Percentiles rank a stretch among this genome's conserved stretches.
These are phyloP conservation scores for Yarrowia sp. DNA, from an alignment of 805 yeast genomes.

Conservation along the genomic window DNA sequence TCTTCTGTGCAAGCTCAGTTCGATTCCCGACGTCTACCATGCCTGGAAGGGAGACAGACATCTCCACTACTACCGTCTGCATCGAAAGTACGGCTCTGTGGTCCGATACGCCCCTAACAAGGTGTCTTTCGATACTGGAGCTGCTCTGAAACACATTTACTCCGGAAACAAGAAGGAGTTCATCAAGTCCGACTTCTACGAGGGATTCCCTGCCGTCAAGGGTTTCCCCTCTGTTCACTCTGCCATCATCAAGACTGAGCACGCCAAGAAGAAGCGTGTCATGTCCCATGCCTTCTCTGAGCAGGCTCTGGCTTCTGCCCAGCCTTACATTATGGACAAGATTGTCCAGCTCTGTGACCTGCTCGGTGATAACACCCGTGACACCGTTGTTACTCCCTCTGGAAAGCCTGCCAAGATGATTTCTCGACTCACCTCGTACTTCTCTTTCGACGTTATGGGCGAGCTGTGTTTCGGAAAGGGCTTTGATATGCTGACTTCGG, in stretches of 20 bases:
- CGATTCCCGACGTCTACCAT: constrained; percentile 41
- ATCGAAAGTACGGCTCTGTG: constrained; percentile 41
- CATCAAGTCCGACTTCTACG: constrained; percentile 41
- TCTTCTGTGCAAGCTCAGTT: constrained; percentile 39
- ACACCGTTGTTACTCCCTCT: constrained; percentile 37
- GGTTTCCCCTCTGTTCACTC: constrained; percentile 42
- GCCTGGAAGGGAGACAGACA: constrained; percentile 43
- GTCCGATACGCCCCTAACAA: constrained; percentile 42
- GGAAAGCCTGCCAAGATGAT: constrained; percentile 41
- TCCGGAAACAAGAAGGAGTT: constrained; percentile 39
- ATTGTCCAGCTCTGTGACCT: constrained; percentile 40
- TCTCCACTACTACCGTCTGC: constrained; percentile 39
- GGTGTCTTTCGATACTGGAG: constrained; percentile 40
- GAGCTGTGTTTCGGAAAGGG: constrained; percentile 42
- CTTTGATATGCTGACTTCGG: constrained; percentile 41
- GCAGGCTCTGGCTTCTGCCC: constrained; percentile 41
- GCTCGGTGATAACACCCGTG: constrained; percentile 40
- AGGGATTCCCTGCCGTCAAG: constrained; percentile 42
- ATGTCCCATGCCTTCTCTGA: constrained; percentile 42
- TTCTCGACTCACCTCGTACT: constrained; percentile 39
- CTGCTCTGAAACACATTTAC: constrained; percentile 41
- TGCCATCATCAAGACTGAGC: constrained; percentile 41
- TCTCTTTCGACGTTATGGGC: constrained; percentile 43
- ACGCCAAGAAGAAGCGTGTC: constrained; percentile 42
- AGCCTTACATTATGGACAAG: constrained; percentile 41